Percentiles rank a stretch among this genome's conserved stretches.
Conservation (phyloP, 164 flowering plant genomes). For the Piper betle region DNA sequence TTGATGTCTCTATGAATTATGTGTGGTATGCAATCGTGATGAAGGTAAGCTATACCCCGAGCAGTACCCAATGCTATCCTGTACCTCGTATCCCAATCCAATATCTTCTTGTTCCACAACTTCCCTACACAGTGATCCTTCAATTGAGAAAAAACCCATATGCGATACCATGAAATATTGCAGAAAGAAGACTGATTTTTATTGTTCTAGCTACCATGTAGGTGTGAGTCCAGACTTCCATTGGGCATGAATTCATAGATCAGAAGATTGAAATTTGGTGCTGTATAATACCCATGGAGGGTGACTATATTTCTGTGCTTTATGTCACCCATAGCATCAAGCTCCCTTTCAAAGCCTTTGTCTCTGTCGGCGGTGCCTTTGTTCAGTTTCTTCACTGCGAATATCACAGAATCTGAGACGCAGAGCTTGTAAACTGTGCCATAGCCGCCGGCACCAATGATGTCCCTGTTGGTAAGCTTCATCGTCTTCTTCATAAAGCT, state of each 20-base stretch:
- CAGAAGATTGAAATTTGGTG: slow-evolving; percentile 69
- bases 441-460: slow-evolving; percentile 77
- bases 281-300: slow-evolving; percentile 77
- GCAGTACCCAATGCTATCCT: slow-evolving; percentile 87
- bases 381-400: slow-evolving; percentile 74
- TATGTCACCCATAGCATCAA: slow-evolving; percentile 87
- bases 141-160: background rate
- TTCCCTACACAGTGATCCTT: slow-evolving; percentile 37
- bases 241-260: slow-evolving; percentile 93
- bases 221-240: slow-evolving; percentile 60
- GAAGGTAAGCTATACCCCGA: slow-evolving; percentile 84
- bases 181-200: background rate
- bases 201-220: slow-evolving; percentile 42
- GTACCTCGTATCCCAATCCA: slow-evolving; percentile 80
- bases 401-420: slow-evolving; percentile 37
- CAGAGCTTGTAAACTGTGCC: slow-evolving; percentile 66
- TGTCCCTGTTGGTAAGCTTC: slow-evolving; percentile 67
- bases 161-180: background rate
- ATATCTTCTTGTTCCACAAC: slow-evolving; percentile 26
- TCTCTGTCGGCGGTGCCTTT: slow-evolving; percentile 58
- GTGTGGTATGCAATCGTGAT: slow-evolving; percentile 93
- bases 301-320: slow-evolving; percentile 84
- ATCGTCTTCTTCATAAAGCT: slow-evolving; percentile 54
- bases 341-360: slow-evolving; percentile 78
- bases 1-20: slow-evolving; percentile 94